These are phyloP conservation scores for Tothia fuscella DNA, from an alignment of 2,329 filamentous ascomycete species.

Conservation along the genomic window DNA sequence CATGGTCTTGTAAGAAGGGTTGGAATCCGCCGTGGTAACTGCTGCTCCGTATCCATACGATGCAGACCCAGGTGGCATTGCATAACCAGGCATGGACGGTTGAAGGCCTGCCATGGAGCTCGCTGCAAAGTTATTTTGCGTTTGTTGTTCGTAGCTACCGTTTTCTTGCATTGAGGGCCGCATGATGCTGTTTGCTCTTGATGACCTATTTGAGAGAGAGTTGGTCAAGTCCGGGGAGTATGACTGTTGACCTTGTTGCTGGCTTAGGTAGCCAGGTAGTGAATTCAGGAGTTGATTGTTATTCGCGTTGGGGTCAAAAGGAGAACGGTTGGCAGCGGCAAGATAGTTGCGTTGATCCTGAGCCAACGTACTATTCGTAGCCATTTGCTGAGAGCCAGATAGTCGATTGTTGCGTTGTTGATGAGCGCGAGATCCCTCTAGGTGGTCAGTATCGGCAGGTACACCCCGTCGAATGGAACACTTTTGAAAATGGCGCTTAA, in stretches of 20 bases:
- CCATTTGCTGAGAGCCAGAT: too few species aligned
- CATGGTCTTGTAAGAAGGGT: too few species aligned
- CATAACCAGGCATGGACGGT: constrained; percentile 5
- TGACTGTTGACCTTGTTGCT: too few species aligned
- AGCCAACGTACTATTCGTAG: background rate
- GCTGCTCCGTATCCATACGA: background rate
- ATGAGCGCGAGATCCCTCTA: constrained; percentile 85
- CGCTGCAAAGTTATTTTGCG: too few species aligned
- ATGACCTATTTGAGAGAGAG: constrained; percentile 35
- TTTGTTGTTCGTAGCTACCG: too few species aligned
- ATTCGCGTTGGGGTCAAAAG: background rate
- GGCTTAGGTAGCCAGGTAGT: background rate
- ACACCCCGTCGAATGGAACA: constrained; percentile 94
- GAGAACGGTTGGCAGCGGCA: background rate
- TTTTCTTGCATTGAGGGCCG: constrained; percentile 26
- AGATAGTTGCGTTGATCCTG: constrained; percentile 6
- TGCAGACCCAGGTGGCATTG: background rate
- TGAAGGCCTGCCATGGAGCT: too few species aligned
- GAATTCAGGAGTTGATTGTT: constrained; percentile 2
- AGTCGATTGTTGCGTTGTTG: constrained; percentile 37
- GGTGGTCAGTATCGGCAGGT: constrained; percentile 84
- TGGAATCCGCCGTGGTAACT: too few species aligned
- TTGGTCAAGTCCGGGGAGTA: too few species aligned
- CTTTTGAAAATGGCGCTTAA: constrained; percentile 99
- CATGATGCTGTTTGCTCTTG: constrained; percentile 38